Evolutionary conservation across 2,329 filamentous ascomycete species (phyloP).

Genomic region (Neonectria magnoliae): DNA sequence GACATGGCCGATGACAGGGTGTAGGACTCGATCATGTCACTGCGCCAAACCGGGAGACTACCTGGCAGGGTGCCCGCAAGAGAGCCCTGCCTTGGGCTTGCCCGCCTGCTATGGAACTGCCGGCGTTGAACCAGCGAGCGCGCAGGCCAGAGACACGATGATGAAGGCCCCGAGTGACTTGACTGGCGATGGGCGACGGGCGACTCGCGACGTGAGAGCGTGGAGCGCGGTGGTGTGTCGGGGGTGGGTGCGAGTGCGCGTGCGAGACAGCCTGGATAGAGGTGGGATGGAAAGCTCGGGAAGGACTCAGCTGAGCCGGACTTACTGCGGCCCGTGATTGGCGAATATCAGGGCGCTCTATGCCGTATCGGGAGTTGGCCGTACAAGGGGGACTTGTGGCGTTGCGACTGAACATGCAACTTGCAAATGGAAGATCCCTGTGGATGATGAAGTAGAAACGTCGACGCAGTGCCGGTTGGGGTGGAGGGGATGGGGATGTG

Average conservation of each 20-base stretch:
- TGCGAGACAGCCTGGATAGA: conserved; percentile 11
- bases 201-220: neutral
- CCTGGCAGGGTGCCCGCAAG: neutral
- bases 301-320: conserved; percentile 38
- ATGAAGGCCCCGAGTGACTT: neutral
- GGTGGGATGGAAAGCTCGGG: conserved; percentile 25
- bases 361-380: conserved; percentile 28
- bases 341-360: conserved; percentile 25
- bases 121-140: neutral
- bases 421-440: conserved; percentile 8
- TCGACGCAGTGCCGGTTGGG: conserved; percentile 6
- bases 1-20: conserved; percentile 2
- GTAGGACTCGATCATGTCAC: conserved; percentile 6
- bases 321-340: conserved; percentile 32
- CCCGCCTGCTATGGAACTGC: neutral
- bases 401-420: conserved; percentile 18
- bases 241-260: conserved; percentile 10
- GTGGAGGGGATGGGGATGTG: neutral
- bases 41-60: neutral
- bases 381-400: conserved; percentile 31
- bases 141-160: neutral
- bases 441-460: conserved; percentile 3
- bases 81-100: neutral
- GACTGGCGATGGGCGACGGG: neutral
- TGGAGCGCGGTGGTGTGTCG: neutral